Conservation (phyloP, 768 basidiomycete genomes). For the Termitomyces bulborhizus region DNA sequence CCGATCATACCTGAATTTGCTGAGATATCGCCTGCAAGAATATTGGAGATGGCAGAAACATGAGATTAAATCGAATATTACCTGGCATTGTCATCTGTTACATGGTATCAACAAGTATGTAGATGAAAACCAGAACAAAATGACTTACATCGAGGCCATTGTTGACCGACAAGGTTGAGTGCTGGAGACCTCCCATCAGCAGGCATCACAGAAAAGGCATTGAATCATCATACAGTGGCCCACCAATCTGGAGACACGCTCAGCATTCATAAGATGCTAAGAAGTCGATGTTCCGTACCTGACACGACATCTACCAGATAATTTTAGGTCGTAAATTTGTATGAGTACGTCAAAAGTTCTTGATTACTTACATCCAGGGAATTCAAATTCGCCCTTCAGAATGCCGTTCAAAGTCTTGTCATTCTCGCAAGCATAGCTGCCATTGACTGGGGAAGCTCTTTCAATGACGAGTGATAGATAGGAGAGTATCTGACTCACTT, state of each 20-base stretch:
- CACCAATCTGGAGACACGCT: conserved; percentile 45
- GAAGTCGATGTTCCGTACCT: conserved; percentile 18
- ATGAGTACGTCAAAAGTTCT: neutral
- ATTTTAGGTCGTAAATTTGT: neutral
- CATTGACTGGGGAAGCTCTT: conserved; percentile 32
- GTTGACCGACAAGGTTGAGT: conserved; percentile 50
- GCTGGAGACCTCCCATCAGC: conserved; percentile 15
- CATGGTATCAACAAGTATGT: neutral
- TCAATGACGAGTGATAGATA: neutral
- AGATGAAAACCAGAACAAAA: neutral
- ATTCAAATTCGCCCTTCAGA: conserved; percentile 59
- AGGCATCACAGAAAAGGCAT: neutral
- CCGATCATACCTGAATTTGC: conserved; percentile 34
- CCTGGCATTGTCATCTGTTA: conserved; percentile 70
- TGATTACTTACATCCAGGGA: conserved; percentile 51
- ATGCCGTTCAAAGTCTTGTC: conserved; percentile 53
- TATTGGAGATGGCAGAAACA: neutral
- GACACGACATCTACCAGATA: conserved; percentile 36
- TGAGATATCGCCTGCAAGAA: conserved; percentile 33
- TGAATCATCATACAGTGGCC: conserved; percentile 36
- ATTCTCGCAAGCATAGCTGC: conserved; percentile 61
- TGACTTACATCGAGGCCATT: conserved; percentile 54
- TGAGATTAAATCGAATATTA: neutral
- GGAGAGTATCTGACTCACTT: conserved; percentile 16
- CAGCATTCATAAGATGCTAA: neutral